phyloP scores from a whole-genome alignment of 805 yeast genomes.

The Ogataea nonfermentans region DNA sequence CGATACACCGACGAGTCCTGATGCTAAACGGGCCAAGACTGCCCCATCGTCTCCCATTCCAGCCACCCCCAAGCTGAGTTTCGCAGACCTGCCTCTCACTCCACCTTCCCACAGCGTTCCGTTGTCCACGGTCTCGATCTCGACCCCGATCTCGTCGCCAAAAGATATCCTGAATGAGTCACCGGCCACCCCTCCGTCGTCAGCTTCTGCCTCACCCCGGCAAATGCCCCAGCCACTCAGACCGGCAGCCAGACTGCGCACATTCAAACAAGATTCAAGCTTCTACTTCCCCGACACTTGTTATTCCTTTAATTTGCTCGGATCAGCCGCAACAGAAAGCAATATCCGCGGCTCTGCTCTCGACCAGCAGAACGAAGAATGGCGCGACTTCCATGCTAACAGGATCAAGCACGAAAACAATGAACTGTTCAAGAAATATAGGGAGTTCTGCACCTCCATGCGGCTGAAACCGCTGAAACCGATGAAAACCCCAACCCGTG shows the following conservation, averaged over 20 bases:
- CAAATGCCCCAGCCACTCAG: slow-evolving; percentile 20
- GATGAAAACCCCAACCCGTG: slow-evolving; percentile 1
- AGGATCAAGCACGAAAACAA: slow-evolving; percentile 42
- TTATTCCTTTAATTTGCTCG: slow-evolving; percentile 31
- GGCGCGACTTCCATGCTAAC: slow-evolving; percentile 43
- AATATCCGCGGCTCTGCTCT: slow-evolving; percentile 33
- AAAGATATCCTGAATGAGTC: slow-evolving; percentile 10
- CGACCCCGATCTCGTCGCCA: slow-evolving; percentile 22
- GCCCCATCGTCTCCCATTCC: slow-evolving; percentile 35
- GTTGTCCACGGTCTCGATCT: slow-evolving; percentile 15
- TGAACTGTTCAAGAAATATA: slow-evolving; percentile 38
- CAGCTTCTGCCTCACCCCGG: slow-evolving; percentile 26
- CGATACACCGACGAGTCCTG: slow-evolving; percentile 11
- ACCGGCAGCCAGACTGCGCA: slow-evolving; percentile 17
- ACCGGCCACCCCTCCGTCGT: slow-evolving; percentile 30
- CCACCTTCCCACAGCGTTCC: slow-evolving; percentile 24
- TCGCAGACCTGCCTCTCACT: slow-evolving; percentile 26
- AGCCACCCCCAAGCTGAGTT: slow-evolving; percentile 21
- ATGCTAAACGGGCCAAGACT: slow-evolving; percentile 27
- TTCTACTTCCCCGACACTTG: slow-evolving; percentile 37
- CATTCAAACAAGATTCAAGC: slow-evolving; percentile 24
- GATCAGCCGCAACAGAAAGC: slow-evolving; percentile 28
- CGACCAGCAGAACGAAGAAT: slow-evolving; percentile 39
- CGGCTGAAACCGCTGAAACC: slow-evolving; percentile 9
- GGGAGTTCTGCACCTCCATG: slow-evolving; percentile 32